Percentiles rank a stretch among this genome's conserved stretches.
These are phyloP conservation scores for Corymbia citriodora DNA, from an alignment of 441 rosid genomes.

Conservation along the genomic window DNA sequence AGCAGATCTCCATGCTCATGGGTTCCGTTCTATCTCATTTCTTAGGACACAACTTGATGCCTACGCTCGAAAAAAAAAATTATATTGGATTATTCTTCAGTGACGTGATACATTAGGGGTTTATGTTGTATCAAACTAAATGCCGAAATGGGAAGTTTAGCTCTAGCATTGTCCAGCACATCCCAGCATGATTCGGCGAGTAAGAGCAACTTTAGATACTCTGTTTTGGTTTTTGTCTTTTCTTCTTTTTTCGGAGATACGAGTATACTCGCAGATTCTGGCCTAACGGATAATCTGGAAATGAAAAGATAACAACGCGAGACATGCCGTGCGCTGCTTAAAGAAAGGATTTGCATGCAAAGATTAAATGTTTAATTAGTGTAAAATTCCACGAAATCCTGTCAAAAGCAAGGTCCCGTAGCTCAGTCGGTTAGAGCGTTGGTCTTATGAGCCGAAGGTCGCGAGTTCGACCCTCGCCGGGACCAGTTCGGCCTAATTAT, in stretches of 20 bases:
- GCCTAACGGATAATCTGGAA: neutral
- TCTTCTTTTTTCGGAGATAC: neutral
- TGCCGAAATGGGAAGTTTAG: neutral
- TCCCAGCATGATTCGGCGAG: neutral
- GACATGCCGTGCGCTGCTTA: neutral
- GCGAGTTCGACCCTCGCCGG: constrained; percentile 90
- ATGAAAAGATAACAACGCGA: neutral
- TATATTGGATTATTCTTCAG: neutral
- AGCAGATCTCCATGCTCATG: neutral
- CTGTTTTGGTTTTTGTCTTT: neutral
- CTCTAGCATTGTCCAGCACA: neutral
- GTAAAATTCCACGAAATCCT: neutral
- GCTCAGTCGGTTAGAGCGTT: constrained; percentile 97
- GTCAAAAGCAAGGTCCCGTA: constrained; percentile 39
- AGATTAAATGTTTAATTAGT: neutral
- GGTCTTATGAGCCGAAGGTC: constrained; percentile 99
- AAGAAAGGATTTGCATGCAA: neutral
- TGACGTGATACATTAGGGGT: neutral
- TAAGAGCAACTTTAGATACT: neutral
- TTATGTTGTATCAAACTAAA: neutral
- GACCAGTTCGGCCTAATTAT: constrained; percentile 21
- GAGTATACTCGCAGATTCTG: neutral
- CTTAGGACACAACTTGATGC: neutral
- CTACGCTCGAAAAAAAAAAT: neutral
- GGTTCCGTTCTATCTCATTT: neutral